Percentiles rank a stretch among this genome's conserved stretches.
phyloP scores from a whole-genome alignment of 2,329 filamentous ascomycete genomes.

The Phoma sp. region DNA sequence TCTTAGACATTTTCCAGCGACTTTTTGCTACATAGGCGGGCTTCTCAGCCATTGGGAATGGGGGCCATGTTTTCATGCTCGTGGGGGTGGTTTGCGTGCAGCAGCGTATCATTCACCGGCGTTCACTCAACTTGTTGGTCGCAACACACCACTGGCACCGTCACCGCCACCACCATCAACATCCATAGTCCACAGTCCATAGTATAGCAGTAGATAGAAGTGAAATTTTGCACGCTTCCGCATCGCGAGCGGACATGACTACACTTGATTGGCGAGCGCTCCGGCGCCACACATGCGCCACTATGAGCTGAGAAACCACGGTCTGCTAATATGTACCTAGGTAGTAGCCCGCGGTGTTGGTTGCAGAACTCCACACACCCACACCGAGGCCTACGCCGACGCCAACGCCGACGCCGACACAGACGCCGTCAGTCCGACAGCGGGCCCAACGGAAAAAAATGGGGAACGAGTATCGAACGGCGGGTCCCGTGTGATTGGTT shows the following conservation, averaged over 20 bases:
- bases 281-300: neutral
- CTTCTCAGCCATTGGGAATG: constrained; percentile 8
- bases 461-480: neutral
- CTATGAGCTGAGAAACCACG: no score
- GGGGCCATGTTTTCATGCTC: constrained; percentile 16
- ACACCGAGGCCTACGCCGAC: no score
- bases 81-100: constrained; percentile 19
- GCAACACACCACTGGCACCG: constrained; percentile 1
- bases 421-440: no score
- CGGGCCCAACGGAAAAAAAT: no score
- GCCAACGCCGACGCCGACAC: no score
- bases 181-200: constrained; percentile 6
- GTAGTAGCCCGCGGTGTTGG: no score
- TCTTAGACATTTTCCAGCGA: constrained; percentile 43
- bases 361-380: no score
- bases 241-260: neutral
- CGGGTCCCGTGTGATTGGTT: constrained; percentile 7
- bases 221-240: constrained; percentile 7
- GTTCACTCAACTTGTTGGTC: constrained; percentile 28
- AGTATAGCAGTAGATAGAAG: constrained; percentile 42
- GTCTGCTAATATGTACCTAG: no score
- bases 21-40: constrained; percentile 15
- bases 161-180: no score
- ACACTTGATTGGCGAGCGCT: neutral
- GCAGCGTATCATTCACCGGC: constrained; percentile 40